Evolutionary conservation across 2,329 filamentous ascomycete genomes (phyloP).

Genomic region (Fusarium hostae): DNA sequence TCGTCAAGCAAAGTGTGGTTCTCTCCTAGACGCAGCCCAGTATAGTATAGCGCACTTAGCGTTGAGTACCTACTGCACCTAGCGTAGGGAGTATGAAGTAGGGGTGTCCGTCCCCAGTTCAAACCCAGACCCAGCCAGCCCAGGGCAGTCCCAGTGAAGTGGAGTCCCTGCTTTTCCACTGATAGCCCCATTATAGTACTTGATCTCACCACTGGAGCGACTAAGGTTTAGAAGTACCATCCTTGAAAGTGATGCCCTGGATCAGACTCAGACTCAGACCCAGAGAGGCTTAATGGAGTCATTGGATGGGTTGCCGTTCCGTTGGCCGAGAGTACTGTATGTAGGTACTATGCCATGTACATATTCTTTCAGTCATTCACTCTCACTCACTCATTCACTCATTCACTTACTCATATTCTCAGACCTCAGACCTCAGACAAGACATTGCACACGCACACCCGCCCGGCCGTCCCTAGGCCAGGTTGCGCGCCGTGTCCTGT

Average conservation of each 20-base stretch:
- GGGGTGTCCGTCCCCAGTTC: conserved; percentile 19
- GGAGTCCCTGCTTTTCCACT: background rate
- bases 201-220: background rate
- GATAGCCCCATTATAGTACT: conserved; percentile 6
- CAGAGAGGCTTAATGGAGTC: conserved; percentile 21
- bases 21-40: conserved; percentile 25
- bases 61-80: conserved; percentile 13
- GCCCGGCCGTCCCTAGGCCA: conserved; percentile 32
- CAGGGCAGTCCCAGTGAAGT: background rate
- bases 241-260: conserved; percentile 20
- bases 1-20: conserved; percentile 38
- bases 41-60: conserved; percentile 19
- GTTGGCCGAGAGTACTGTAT: conserved; percentile 39
- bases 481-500: conserved; percentile 32
- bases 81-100: conserved; percentile 25
- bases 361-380: background rate
- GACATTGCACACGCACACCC: conserved; percentile 40
- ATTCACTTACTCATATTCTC: background rate
- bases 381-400: conserved; percentile 34
- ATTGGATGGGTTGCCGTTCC: conserved; percentile 32
- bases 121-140: background rate
- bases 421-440: conserved; percentile 20
- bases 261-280: conserved; percentile 12
- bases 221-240: conserved; percentile 5
- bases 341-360: too few relatives aligned